These are phyloP conservation scores for Camellia sinensis DNA, from an alignment of 148 eudicot genomes.

Conservation along the genomic window DNA sequence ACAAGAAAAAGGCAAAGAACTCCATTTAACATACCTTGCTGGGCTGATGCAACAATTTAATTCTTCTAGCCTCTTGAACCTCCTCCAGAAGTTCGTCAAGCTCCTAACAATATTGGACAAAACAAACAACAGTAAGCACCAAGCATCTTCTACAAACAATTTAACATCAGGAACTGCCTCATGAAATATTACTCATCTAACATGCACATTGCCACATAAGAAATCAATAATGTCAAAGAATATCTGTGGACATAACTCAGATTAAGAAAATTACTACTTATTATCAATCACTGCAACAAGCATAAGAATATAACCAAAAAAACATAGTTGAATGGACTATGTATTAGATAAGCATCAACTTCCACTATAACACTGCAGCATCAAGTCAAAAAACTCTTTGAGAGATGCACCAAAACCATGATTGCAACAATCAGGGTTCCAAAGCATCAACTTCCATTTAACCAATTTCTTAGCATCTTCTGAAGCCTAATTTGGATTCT, in stretches of 20 bases:
- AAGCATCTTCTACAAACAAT: neutral
- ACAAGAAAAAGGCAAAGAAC: neutral
- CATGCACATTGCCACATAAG: neutral
- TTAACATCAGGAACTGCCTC: neutral
- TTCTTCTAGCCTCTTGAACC: constrained; percentile 93
- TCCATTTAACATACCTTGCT: constrained; percentile 57
- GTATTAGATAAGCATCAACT: neutral
- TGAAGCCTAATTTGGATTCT: too few relatives aligned
- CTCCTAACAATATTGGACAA: constrained; percentile 48
- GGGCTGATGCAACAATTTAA: constrained; percentile 85
- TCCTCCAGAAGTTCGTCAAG: constrained; percentile 80
- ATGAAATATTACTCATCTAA: constrained; percentile 4
- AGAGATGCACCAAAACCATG: constrained; percentile 10
- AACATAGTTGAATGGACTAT: neutral
- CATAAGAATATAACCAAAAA: neutral
- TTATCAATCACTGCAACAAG: neutral
- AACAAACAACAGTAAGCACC: constrained; percentile 4
- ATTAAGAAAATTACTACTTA: neutral
- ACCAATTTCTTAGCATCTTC: constrained; percentile 98
- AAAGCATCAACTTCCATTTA: too few relatives aligned
- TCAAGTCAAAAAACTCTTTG: neutral
- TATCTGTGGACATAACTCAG: neutral
- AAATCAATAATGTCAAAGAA: neutral
- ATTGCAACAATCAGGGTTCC: neutral
- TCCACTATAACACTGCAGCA: neutral